A percentile compares a stretch with the other conserved stretches of the same genome.
phyloP scores from a whole-genome alignment of 2,329 filamentous ascomycete species.

The Colletotrichum lentis region DNA sequence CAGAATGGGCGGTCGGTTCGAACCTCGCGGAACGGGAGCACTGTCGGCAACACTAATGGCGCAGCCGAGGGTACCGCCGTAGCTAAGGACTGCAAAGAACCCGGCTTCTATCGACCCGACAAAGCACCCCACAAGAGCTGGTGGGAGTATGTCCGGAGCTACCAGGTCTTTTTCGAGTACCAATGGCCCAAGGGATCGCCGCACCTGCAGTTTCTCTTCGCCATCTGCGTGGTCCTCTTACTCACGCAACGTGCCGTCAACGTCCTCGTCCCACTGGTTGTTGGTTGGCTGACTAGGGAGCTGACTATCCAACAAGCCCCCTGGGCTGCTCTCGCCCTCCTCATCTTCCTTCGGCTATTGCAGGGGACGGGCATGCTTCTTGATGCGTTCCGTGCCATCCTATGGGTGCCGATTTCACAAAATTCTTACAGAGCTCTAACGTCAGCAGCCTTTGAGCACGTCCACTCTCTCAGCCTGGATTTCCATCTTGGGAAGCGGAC shows the following conservation, averaged over 20 bases:
- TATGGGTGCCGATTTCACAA: conserved; percentile 97
- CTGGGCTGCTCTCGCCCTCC: conserved; percentile 71
- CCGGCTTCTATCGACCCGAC: conserved; percentile 88
- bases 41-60: conserved; percentile 46
- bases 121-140: conserved; percentile 88
- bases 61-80: conserved; percentile 53
- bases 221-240: conserved; percentile 83
- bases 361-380: conserved; percentile 90
- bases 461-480: conserved; percentile 92
- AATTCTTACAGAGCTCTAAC: conserved; percentile 96
- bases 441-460: conserved; percentile 95
- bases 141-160: conserved; percentile 95
- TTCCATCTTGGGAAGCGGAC: conserved; percentile 98
- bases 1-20: conserved; percentile 42
- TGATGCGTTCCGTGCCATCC: conserved; percentile 78
- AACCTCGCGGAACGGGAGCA: conserved; percentile 39
- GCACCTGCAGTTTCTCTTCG: conserved; percentile 77
- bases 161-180: conserved; percentile 94
- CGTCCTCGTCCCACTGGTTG: conserved; percentile 82
- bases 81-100: conserved; percentile 64
- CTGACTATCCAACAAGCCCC: conserved; percentile 66
- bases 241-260: conserved; percentile 85
- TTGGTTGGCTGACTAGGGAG: conserved; percentile 80
- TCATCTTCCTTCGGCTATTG: conserved; percentile 80
- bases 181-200: conserved; percentile 87